phyloP scores from a whole-genome alignment of 192 early-diverging fungal genomes.

The Haplosporangium gracile region DNA sequence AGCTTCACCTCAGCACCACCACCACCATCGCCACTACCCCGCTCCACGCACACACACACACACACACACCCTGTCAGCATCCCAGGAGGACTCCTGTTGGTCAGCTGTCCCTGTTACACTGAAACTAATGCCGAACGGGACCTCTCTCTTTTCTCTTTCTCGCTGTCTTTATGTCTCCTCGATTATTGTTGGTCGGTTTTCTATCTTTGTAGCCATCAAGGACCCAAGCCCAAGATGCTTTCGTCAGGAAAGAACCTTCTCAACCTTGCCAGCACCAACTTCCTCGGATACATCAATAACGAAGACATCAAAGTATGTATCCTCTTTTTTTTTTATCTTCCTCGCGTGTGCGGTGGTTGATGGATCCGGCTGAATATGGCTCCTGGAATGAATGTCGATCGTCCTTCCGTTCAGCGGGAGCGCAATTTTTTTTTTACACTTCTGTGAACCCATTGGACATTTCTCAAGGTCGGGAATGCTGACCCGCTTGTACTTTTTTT shows the following conservation, averaged over 20 bases:
- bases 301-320: conserved; percentile 72
- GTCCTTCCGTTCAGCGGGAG: background rate
- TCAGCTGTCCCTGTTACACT: no score
- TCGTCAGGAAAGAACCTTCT: conserved; percentile 72
- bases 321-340: background rate
- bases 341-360: background rate
- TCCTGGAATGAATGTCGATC: background rate
- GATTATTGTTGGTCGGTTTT: background rate
- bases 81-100: no score
- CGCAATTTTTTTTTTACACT: background rate
- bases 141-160: background rate
- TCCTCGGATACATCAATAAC: conserved; percentile 83
- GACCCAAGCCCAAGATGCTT: conserved; percentile 72
- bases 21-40: no score
- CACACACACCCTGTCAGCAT: no score
- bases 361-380: background rate
- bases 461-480: background rate
- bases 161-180: background rate
- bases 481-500: background rate
- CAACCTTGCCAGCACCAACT: conserved; percentile 92
- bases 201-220: conserved; percentile 55
- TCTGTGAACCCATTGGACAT: conserved; percentile 7
- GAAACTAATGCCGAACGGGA: background rate
- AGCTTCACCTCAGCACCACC: no score
- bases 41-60: no score